Percentiles rank a stretch among this genome's conserved stretches.
Conservation (phyloP, 2,329 filamentous ascomycete genomes). For the Pezicula radicicola region DNA sequence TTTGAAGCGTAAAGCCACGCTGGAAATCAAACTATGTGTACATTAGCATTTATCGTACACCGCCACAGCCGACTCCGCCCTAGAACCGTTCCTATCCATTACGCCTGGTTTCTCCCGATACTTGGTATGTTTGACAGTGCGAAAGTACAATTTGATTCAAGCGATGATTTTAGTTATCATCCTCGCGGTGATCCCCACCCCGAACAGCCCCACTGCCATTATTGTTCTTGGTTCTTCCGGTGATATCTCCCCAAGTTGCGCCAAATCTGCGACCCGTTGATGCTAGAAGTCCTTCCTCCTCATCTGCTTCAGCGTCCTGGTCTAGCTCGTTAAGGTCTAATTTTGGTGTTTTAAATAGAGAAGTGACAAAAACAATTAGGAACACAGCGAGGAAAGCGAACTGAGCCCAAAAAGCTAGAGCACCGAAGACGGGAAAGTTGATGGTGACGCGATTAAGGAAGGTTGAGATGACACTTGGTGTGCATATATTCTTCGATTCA, state of each 20-base stretch:
- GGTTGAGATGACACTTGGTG: slow-evolving; percentile 84
- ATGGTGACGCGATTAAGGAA: slow-evolving; percentile 90
- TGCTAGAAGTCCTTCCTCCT: slow-evolving; percentile 88
- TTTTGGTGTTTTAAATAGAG: slow-evolving; percentile 76
- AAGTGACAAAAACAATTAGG: slow-evolving; percentile 74
- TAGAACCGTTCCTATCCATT: too few relatives aligned
- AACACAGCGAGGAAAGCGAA: slow-evolving; percentile 87
- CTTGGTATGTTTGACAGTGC: too few relatives aligned
- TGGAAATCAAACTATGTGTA: too few relatives aligned
- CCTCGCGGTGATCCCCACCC: slow-evolving; percentile 17
- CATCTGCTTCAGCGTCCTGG: slow-evolving; percentile 84
- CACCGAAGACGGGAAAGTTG: slow-evolving; percentile 94
- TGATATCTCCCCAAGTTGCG: slow-evolving; percentile 86
- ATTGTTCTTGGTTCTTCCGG: slow-evolving; percentile 34
- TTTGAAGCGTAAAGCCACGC: too few relatives aligned
- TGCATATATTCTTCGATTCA: slow-evolving; percentile 80
- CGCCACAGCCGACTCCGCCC: too few relatives aligned
- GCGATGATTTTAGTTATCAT: slow-evolving; percentile 2
- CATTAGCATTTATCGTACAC: too few relatives aligned
- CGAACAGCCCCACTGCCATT: slow-evolving; percentile 15
- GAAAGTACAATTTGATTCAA: too few relatives aligned
- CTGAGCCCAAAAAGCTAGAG: slow-evolving; percentile 93
- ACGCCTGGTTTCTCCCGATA: too few relatives aligned
- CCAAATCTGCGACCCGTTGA: slow-evolving; percentile 79
- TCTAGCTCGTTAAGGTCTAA: slow-evolving; percentile 76